Evolutionary conservation across 345 rosid species (phyloP), one percentile per base, ranked within the genome.

Genomic region (Chamaenerion angustifolium): DNA sequence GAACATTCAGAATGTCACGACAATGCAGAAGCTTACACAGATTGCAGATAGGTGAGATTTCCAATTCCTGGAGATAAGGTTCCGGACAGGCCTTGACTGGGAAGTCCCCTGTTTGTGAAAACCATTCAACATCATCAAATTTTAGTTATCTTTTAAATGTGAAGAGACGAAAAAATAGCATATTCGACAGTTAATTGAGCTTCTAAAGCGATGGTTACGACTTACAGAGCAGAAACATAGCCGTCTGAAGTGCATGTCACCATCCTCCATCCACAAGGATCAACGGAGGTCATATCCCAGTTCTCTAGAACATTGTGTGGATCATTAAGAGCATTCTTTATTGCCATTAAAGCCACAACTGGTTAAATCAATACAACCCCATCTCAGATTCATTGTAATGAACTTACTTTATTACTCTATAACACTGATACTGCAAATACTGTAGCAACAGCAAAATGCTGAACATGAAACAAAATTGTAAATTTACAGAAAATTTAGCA

Each of bases 241-340:
- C 92, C 95, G 51, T 88, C 96, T 23, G 49, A 0, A 4, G 92
- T 64, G 70, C 99, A 93, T 60, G 94, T 77, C 54, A 93, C 76
- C 99, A 93, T 93, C 68, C 92, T 82, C 99, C 97, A 93, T 71
- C 97, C 85, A 76, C 99, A 93, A 52, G 99, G 99, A 81, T 88
- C 99, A 18, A 93, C 99, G 56, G 97, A 88, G 68, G 74, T 88
- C 48, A 72, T 74, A 73, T 93, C 99, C 99, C 99, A 93, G 57
- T 80, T 75, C 57, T 82, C 99, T 68, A 93, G 71, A 60, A 88
- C 94, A 68, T 76, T 88, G 69, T 88, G 76, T 0, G 97, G 97
- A 60, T 93, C 99, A 46, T 65, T 85, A 48, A 93, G 75, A 57
- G 75, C 81, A 48, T 16, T 64, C 73, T 88, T 93, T 40, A 93